phyloP scores from a whole-genome alignment of 2,329 filamentous ascomycete species.

The Sphaceloma murrayae region DNA sequence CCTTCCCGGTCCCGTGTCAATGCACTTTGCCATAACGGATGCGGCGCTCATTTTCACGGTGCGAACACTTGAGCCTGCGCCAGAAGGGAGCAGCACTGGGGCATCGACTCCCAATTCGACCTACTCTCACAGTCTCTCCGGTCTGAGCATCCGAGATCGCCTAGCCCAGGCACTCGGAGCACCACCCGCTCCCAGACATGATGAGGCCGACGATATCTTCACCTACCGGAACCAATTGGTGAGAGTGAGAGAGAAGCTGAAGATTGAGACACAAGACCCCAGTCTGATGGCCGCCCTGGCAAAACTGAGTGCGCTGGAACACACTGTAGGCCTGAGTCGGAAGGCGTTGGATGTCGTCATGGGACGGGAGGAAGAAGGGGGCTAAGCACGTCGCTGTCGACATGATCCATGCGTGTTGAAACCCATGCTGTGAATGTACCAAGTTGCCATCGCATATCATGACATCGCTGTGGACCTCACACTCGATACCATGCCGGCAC shows the following conservation, averaged over 20 bases:
- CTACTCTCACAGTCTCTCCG: conserved; percentile 35
- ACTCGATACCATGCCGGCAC: no score
- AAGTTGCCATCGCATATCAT: no score
- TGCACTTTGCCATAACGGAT: conserved; percentile 53
- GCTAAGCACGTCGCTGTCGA: no score
- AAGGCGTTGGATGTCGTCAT: conserved; percentile 69
- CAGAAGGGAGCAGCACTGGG: conserved; percentile 25
- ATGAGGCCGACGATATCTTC: conserved; percentile 69
- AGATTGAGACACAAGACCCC: conserved; percentile 82
- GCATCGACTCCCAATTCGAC: conserved; percentile 27
- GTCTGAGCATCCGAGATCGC: conserved; percentile 50
- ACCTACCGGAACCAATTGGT: conserved; percentile 61
- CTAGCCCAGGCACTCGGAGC: conserved; percentile 41
- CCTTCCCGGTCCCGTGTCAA: conserved; percentile 58
- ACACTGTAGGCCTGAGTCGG: conserved; percentile 60
- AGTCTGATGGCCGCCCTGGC: conserved; percentile 73
- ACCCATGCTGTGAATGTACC: no score
- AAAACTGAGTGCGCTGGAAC: conserved; percentile 69
- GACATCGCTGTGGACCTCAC: no score
- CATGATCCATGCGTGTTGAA: no score
- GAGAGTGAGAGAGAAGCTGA: conserved; percentile 78
- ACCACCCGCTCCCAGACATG: conserved; percentile 34
- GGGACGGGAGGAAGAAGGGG: conserved; percentile 51
- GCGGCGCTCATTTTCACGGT: conserved; percentile 51
- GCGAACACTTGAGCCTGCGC: conserved; percentile 54